phyloP scores from a whole-genome alignment of 768 basidiomycete genomes.

The Suillus occidentalis region DNA sequence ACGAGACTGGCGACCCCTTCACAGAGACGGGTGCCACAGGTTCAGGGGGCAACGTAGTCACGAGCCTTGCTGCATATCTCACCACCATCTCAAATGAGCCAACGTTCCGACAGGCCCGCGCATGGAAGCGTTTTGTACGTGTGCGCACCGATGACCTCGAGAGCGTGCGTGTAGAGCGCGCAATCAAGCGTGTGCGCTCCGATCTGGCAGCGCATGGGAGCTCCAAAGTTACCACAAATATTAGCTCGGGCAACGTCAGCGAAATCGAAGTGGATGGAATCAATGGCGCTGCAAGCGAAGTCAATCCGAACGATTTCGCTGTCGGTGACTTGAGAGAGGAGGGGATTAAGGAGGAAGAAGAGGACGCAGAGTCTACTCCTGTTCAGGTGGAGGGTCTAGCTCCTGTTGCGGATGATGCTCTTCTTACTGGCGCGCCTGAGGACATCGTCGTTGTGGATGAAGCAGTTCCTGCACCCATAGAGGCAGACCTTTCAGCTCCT shows the following conservation, averaged over 20 bases:
- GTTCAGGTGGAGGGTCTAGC: slow-evolving; percentile 6
- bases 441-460: slow-evolving; percentile 9
- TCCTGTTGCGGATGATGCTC: slow-evolving; percentile 9
- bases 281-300: slow-evolving; percentile 33
- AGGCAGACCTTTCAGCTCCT: slow-evolving; percentile 24
- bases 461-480: slow-evolving; percentile 12
- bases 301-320: slow-evolving; percentile 16
- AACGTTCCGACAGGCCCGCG: slow-evolving; percentile 57
- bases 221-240: slow-evolving; percentile 30
- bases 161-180: slow-evolving; percentile 82
- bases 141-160: slow-evolving; percentile 87
- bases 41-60: slow-evolving; percentile 50
- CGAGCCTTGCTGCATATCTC: slow-evolving; percentile 75
- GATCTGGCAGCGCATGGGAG: slow-evolving; percentile 76
- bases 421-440: slow-evolving; percentile 11
- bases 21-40: slow-evolving; percentile 19
- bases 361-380: slow-evolving; percentile 14
- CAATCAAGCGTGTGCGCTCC: slow-evolving; percentile 84
- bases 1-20: slow-evolving; percentile 67
- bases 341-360: slow-evolving; percentile 28
- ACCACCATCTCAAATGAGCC: slow-evolving; percentile 74
- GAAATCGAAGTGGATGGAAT: slow-evolving; percentile 30
- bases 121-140: slow-evolving; percentile 85
- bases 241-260: slow-evolving; percentile 33
- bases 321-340: slow-evolving; percentile 20